Conservation (phyloP, 2,329 filamentous ascomycete genomes). For the Fonsecaea multimorphosa region DNA sequence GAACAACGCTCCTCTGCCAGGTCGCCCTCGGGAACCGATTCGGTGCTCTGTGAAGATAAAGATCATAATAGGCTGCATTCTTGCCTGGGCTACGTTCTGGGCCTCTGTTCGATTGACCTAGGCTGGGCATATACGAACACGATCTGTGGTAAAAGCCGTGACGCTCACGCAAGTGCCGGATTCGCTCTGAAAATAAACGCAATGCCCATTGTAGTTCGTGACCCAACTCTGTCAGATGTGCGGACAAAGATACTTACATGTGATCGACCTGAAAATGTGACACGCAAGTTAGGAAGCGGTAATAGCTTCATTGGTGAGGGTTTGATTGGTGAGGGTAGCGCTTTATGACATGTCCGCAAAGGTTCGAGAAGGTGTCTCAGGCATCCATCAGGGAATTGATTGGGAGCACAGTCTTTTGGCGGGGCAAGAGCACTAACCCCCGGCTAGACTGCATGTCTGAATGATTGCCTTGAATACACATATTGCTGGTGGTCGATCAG, state of each 20-base stretch:
- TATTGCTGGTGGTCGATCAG: neutral
- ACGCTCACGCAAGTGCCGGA: neutral
- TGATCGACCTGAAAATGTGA: slow-evolving; percentile 5
- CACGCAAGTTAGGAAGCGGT: neutral
- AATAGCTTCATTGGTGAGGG: neutral
- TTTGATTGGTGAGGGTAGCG: slow-evolving; percentile 2
- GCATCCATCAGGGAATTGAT: neutral
- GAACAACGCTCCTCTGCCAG: neutral
- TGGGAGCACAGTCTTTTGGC: neutral
- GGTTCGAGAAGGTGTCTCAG: slow-evolving; percentile 1
- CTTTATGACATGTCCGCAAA: neutral
- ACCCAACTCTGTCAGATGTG: neutral
- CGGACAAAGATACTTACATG: neutral
- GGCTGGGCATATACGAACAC: slow-evolving; percentile 2
- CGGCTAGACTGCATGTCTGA: neutral
- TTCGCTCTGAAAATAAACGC: neutral
- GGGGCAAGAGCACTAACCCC: neutral
- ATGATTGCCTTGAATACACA: neutral
- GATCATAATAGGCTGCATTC: neutral
- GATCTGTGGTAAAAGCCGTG: neutral
- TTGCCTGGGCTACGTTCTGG: neutral
- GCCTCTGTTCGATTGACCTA: neutral
- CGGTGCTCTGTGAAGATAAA: neutral
- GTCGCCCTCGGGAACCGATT: neutral
- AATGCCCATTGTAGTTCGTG: neutral